phyloP scores from a whole-genome alignment of 1,284 basidiomycete species.

The Termitomyces sp. region DNA sequence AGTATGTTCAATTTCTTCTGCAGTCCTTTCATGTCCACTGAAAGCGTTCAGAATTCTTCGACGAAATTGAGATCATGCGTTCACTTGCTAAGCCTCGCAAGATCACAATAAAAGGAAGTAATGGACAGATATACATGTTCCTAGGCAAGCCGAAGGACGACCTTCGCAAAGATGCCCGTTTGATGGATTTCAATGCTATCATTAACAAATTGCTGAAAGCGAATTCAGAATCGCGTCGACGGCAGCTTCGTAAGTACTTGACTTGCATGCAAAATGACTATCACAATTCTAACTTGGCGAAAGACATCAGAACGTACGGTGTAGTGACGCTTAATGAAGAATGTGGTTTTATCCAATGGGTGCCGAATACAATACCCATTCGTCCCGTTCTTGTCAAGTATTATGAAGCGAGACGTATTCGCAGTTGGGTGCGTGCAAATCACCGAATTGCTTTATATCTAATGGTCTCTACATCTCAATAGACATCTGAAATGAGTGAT shows the following conservation, averaged over 20 bases:
- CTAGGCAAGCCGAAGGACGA: constrained; percentile 98
- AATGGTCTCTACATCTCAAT: not conserved
- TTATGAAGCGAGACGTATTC: constrained; percentile 66
- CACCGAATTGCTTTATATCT: not conserved
- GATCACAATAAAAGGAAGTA: constrained; percentile 79
- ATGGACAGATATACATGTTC: constrained; percentile 88
- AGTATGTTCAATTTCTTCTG: constrained; percentile 38
- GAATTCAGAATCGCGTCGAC: constrained; percentile 86
- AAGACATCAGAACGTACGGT: constrained; percentile 94
- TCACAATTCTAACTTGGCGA: not conserved
- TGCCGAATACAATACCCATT: constrained; percentile 87
- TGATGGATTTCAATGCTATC: constrained; percentile 99
- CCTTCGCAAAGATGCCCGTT: constrained; percentile 91
- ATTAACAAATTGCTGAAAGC: constrained; percentile 97
- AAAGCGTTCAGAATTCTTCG: constrained; percentile 56
- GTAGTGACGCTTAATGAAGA: constrained; percentile 97
- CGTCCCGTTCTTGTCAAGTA: constrained; percentile 72
- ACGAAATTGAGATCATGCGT: constrained; percentile 88
- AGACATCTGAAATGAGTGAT: constrained; percentile 47
- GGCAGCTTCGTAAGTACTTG: constrained; percentile 72
- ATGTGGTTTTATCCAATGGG: constrained; percentile 99
- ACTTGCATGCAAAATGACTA: not conserved
- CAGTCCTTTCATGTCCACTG: not conserved
- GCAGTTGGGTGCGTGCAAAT: constrained; percentile 52
- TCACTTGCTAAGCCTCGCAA: constrained; percentile 93